Percentiles rank a stretch among this genome's conserved stretches.
phyloP scores from a whole-genome alignment of 2,329 filamentous ascomycete species.

The Aschersonia sp. region DNA sequence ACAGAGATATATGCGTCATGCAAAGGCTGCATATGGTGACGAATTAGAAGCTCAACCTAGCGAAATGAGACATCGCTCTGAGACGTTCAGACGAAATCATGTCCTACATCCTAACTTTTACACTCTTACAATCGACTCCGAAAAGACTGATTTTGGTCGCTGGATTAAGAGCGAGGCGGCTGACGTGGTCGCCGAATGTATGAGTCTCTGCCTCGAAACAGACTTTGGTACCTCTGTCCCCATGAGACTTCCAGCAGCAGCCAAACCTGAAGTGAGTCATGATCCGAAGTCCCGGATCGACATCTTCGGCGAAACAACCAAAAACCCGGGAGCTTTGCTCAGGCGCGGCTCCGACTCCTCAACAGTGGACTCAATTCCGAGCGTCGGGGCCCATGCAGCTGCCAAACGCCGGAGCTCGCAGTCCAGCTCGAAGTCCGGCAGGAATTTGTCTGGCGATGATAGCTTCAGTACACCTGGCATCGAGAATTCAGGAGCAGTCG shows the following conservation, averaged over 20 bases:
- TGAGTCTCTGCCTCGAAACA: slow-evolving; percentile 41
- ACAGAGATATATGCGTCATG: slow-evolving; percentile 61
- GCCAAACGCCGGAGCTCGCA: slow-evolving; percentile 29
- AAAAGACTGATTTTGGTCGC: slow-evolving; percentile 60
- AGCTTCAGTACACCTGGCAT: slow-evolving; percentile 20
- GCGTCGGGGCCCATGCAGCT: slow-evolving; percentile 20
- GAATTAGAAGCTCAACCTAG: slow-evolving; percentile 67
- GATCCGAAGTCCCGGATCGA: slow-evolving; percentile 1
- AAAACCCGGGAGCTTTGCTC: not conserved
- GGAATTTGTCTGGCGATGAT: slow-evolving; percentile 28
- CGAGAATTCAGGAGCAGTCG: slow-evolving; percentile 48
- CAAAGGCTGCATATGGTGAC: slow-evolving; percentile 54
- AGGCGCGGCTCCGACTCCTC: slow-evolving; percentile 24
- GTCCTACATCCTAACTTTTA: slow-evolving; percentile 77
- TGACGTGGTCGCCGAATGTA: slow-evolving; percentile 68
- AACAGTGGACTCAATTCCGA: slow-evolving; percentile 29
- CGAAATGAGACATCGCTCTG: slow-evolving; percentile 62
- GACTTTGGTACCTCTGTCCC: slow-evolving; percentile 12
- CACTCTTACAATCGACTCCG: slow-evolving; percentile 62
- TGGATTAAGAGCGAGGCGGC: slow-evolving; percentile 71
- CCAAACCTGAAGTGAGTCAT: not conserved
- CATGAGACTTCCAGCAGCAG: slow-evolving; percentile 4
- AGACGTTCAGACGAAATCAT: slow-evolving; percentile 59
- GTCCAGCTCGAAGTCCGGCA: slow-evolving; percentile 34
- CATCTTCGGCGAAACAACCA: too few species aligned